Base-by-base conservation (phyloP, 352 stramenopile genomes). In the Phytophthora palmivora region DNA sequence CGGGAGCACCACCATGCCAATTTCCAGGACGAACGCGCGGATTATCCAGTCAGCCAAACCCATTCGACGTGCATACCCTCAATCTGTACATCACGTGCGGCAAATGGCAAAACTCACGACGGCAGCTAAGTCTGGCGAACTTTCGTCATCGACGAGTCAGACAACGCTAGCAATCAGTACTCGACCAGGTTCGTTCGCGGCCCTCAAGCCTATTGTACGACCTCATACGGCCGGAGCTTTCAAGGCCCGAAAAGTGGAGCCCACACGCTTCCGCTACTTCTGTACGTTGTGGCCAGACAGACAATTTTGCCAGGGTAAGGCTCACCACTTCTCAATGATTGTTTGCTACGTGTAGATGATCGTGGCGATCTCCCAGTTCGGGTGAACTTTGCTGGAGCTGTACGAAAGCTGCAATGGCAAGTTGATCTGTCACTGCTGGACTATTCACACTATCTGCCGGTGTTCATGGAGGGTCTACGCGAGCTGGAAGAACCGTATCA, bases 391-490 rank as follows among this genome's bases (percentile, higher is more conserved):
- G 76, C 77, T 0, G 84, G 82, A 1, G 84, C 82, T 1, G 81
- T 92, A 18, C 80, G 84, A 44, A 94, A 92, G 69, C 67, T 91
- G 0, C 79, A 89, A 56, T 91, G 80, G 80, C 78, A 86, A 28
- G 72, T 85, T 5, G 76, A 91, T 50, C 36, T 92, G 45, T 63
- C 75, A 21, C 71, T 86, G 30, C 70, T 97, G 18, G 88, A 97
- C 70, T 97, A 92, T 67, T 58, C 72, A 0, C 84, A 94, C 69
- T 97, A 97, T 59, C 58, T 98, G 44, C 93, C 93, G 6, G 68
- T 98, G 36, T 98, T 98, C 74, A 94, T 98, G 70, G 92, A 98
- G 50, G 92, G 92, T 0, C 65, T 98, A 5, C 85, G 91, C n/a
- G 92, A 97, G 26, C 55, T 89, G 26, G 76, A 95, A 50, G 81